phyloP scores from a whole-genome alignment of 2,329 filamentous ascomycete genomes.

The Venturia effusa region DNA sequence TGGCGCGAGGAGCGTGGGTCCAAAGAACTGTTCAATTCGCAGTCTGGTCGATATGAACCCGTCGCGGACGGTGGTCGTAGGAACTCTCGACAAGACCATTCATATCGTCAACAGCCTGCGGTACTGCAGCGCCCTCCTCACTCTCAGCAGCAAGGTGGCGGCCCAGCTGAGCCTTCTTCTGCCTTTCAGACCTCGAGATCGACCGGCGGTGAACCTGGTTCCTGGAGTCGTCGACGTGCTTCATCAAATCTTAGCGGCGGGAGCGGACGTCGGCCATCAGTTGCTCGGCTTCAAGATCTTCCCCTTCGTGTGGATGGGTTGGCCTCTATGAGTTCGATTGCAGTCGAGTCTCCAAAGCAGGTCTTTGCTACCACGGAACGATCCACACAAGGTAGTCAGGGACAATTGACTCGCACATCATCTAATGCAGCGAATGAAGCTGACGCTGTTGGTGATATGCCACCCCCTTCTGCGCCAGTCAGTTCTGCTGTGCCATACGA shows the following conservation, averaged over 20 bases:
- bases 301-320: constrained; percentile 11
- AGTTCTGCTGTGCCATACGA: constrained; percentile 37
- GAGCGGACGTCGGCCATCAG: constrained; percentile 57
- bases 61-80: constrained; percentile 60
- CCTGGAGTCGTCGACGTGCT: constrained; percentile 59
- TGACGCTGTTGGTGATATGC: neutral
- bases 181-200: constrained; percentile 73
- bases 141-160: constrained; percentile 39
- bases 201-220: constrained; percentile 49
- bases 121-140: constrained; percentile 64
- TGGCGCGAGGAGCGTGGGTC: constrained; percentile 65
- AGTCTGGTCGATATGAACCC: constrained; percentile 86
- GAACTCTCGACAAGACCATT: constrained; percentile 56
- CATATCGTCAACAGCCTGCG: constrained; percentile 58
- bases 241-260: constrained; percentile 89
- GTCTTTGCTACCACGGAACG: constrained; percentile 4
- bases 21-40: constrained; percentile 86
- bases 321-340: neutral
- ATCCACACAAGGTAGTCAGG: neutral
- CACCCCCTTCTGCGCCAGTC: neutral
- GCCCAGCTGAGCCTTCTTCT: constrained; percentile 70
- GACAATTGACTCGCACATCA: neutral
- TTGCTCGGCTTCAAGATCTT: constrained; percentile 35
- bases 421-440: neutral
- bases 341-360: constrained; percentile 6